Conservation (phyloP, 495 filamentous ascomycete genomes). For the Penicillium argentinense region DNA sequence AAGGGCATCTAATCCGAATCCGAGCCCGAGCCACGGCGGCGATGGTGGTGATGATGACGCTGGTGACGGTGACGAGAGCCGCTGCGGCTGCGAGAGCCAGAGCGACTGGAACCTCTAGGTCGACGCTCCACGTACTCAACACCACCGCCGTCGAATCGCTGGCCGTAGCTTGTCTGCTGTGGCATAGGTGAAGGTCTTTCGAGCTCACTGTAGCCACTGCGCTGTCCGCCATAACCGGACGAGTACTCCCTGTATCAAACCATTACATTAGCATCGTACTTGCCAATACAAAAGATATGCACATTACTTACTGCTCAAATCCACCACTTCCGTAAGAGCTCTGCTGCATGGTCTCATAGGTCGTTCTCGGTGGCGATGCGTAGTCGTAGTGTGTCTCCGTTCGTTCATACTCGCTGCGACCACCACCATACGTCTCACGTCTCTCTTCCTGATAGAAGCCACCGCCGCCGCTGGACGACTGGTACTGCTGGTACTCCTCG, state of each 20-base stretch:
- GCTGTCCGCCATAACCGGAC: conserved; percentile 19
- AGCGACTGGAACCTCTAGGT: conserved; percentile 7
- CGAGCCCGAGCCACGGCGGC: conserved; percentile 22
- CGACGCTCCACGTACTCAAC: conserved; percentile 14
- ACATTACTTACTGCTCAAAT: conserved; percentile 20
- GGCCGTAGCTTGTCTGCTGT: conserved; percentile 19
- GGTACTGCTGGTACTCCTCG: conserved; percentile 30
- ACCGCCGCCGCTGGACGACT: conserved; percentile 31
- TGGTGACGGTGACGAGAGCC: conserved; percentile 28
- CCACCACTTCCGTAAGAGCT: conserved; percentile 6
- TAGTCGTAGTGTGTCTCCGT: conserved; percentile 18
- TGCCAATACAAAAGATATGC: conserved; percentile 20
- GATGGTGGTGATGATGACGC: conserved; percentile 42
- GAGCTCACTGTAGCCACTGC: conserved; percentile 19
- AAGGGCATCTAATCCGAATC: conserved; percentile 17
- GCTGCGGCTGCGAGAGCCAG: conserved; percentile 14
- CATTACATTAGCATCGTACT: conserved; percentile 16
- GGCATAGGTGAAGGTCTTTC: conserved; percentile 12
- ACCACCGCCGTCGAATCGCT: conserved; percentile 9
- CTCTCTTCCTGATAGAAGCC: conserved; percentile 21
- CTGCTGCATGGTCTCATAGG: conserved; percentile 12
- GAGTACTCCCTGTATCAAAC: conserved; percentile 14
- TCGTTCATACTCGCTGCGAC: conserved; percentile 17
- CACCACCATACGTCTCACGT: conserved; percentile 14
- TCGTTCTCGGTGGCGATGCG: conserved; percentile 6